These are phyloP conservation scores for Sugiyamaella valdiviana DNA, from an alignment of 805 yeast genomes.

Conservation along the genomic window DNA sequence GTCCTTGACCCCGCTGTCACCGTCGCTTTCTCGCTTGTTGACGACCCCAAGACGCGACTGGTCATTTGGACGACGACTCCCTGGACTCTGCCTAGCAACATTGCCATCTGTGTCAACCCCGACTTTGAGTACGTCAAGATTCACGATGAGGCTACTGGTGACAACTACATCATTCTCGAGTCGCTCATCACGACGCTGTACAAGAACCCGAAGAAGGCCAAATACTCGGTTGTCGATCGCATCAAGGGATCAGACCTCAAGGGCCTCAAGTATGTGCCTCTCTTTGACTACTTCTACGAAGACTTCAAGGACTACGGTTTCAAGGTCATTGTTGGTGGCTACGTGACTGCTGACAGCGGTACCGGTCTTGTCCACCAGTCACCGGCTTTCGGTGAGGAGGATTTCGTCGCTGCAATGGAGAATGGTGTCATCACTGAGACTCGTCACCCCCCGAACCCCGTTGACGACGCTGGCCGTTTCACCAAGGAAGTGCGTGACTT, in stretches of 20 bases:
- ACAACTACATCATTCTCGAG: constrained; percentile 79
- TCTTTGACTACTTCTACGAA: constrained; percentile 74
- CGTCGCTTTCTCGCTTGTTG: constrained; percentile 73
- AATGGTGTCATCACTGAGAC: constrained; percentile 70
- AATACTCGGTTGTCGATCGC: constrained; percentile 74
- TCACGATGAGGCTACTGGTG: constrained; percentile 78
- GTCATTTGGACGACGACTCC: constrained; percentile 99
- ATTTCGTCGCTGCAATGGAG: constrained; percentile 74
- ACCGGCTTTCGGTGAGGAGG: constrained; percentile 99
- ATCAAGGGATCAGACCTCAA: constrained; percentile 72
- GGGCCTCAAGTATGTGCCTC: constrained; percentile 76
- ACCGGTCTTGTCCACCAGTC: constrained; percentile 98
- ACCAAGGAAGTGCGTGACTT: constrained; percentile 68
- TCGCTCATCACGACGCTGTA: constrained; percentile 73
- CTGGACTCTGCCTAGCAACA: constrained; percentile 95
- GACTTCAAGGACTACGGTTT: constrained; percentile 68
- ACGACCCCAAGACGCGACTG: constrained; percentile 73
- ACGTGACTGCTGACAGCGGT: constrained; percentile 92
- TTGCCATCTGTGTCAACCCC: constrained; percentile 89
- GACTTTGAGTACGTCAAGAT: constrained; percentile 87
- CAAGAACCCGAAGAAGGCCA: constrained; percentile 91
- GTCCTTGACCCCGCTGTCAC: constrained; percentile 96
- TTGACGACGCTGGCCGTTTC: constrained; percentile 88
- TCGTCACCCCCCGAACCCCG: constrained; percentile 81
- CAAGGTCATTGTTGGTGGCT: constrained; percentile 73